A percentile compares a stretch with the other conserved stretches of the same genome.
phyloP scores from a whole-genome alignment of 169 alveolate genomes.

The Cryptosporidium parvum region DNA sequence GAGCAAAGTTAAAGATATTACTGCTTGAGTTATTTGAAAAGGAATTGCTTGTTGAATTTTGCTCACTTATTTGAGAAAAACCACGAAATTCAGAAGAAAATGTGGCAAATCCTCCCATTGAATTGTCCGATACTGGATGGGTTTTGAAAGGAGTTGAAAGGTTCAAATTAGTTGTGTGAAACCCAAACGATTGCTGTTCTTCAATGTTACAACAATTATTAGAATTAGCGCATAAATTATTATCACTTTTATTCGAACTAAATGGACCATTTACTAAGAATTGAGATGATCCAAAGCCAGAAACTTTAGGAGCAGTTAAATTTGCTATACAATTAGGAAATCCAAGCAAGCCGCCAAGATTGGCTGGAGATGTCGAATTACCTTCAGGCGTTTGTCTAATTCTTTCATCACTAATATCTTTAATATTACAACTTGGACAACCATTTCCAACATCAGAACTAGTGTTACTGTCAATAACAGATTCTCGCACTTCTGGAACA shows the following conservation, averaged over 20 bases:
- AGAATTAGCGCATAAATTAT: neutral
- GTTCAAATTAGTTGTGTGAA: neutral
- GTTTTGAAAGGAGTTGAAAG: conserved; percentile 21
- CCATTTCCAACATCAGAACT: neutral
- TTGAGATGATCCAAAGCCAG: conserved; percentile 68
- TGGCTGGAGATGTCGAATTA: neutral
- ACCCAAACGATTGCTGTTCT: neutral
- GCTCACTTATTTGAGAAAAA: conserved; percentile 11
- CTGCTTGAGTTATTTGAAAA: neutral
- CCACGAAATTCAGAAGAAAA: conserved; percentile 35
- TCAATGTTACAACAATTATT: neutral
- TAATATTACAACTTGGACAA: neutral
- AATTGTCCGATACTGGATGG: conserved; percentile 5
- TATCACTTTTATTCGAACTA: conserved; percentile 13
- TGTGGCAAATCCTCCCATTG: conserved; percentile 37
- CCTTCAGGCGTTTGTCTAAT: neutral
- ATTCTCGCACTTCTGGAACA: neutral
- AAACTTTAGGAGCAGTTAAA: conserved; percentile 20
- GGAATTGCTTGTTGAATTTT: conserved; percentile 4
- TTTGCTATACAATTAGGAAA: neutral
- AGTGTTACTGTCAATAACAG: neutral
- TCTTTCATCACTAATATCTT: neutral
- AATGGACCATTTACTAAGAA: conserved; percentile 50
- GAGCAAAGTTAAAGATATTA: conserved; percentile 57
- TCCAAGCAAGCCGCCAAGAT: conserved; percentile 5